Evolutionary conservation across 139 green algal genomes (phyloP).

Genomic region (Trebouxia sp.): DNA sequence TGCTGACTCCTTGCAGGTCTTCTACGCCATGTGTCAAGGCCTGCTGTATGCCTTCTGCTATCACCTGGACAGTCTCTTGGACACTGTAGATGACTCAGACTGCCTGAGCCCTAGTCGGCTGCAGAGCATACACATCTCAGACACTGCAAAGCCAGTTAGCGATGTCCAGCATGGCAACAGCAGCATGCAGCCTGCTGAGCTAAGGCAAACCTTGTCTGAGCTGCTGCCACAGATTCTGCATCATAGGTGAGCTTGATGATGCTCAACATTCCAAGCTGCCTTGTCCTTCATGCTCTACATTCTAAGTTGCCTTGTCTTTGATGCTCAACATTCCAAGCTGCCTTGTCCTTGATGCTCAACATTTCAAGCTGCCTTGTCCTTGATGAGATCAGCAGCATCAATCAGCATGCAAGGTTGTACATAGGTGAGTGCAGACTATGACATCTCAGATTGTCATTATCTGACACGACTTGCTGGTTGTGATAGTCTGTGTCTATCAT

Average conservation of each 20-base stretch:
- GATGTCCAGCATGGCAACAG: too few relatives aligned
- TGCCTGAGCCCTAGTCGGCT: neutral
- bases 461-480: too few relatives aligned
- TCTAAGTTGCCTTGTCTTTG: neutral
- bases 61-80: constrained; percentile 70
- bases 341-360: too few relatives aligned
- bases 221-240: constrained; percentile 2
- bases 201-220: neutral
- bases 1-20: constrained; percentile 54
- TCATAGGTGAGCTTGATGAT: neutral
- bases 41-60: constrained; percentile 92
- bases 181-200: neutral
- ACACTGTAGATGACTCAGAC: neutral
- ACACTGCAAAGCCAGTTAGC: neutral
- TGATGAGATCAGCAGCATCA: too few relatives aligned
- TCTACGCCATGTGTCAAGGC: constrained; percentile 79
- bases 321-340: neutral
- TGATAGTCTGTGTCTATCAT: too few relatives aligned
- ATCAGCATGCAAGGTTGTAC: too few relatives aligned
- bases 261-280: too few relatives aligned
- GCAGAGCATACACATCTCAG: constrained; percentile 8
- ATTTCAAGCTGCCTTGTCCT: too few relatives aligned
- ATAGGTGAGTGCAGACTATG: too few relatives aligned
- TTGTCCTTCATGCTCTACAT: neutral
- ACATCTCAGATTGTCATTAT: too few relatives aligned